Evolutionary conservation across 2,329 filamentous ascomycete genomes (phyloP).

Genomic region (Botrytis aclada): DNA sequence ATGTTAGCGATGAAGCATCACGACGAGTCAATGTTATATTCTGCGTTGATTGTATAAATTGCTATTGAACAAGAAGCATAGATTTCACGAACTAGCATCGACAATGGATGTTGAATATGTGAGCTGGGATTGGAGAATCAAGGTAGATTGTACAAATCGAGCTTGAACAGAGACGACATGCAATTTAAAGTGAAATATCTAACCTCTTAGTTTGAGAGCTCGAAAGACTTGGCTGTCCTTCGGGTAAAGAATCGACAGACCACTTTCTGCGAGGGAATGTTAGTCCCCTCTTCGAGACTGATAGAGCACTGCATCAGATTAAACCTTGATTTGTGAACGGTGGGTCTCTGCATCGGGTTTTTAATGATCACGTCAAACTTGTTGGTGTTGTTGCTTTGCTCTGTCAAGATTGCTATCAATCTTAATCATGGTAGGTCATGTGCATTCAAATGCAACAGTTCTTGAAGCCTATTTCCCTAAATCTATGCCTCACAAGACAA

Average conservation of each 20-base stretch:
- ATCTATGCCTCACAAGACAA: not conserved
- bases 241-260: not conserved
- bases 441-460: not conserved
- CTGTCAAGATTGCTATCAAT: not conserved
- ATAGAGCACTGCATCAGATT: not conserved
- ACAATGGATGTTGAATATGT: not conserved
- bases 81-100: not conserved
- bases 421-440: fast-evolving
- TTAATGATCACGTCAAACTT: not conserved
- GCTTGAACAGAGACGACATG: not conserved
- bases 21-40: not conserved
- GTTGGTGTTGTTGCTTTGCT: not conserved
- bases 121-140: not conserved
- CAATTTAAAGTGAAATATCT: not conserved
- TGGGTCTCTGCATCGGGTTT: not conserved
- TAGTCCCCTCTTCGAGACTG: not conserved
- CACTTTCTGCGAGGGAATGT: not conserved
- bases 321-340: not conserved
- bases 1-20: not conserved
- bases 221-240: not conserved
- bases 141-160: not conserved
- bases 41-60: not conserved
- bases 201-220: not conserved
- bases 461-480: not conserved
- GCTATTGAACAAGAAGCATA: not conserved